Percentiles rank a stretch among this genome's conserved stretches.
These are phyloP conservation scores for Barbatosphaeria neglecta DNA, from an alignment of 495 filamentous ascomycete genomes.

Conservation along the genomic window DNA sequence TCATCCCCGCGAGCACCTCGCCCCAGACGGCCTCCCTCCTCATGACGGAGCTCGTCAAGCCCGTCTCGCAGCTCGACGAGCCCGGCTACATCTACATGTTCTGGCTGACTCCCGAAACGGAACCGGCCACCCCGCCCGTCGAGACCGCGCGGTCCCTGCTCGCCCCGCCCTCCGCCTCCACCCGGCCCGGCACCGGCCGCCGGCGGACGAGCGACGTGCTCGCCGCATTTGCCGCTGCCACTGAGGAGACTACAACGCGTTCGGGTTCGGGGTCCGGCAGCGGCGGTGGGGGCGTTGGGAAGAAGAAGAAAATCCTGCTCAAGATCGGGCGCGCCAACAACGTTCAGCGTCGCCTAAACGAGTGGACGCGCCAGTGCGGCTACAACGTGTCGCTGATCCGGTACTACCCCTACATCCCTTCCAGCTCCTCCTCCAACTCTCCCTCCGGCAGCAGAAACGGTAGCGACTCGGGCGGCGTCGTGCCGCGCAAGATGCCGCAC, in stretches of 20 bases:
- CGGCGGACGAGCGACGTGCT: conserved; percentile 58
- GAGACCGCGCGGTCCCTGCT: conserved; percentile 51
- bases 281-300: conserved; percentile 5
- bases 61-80: conserved; percentile 65
- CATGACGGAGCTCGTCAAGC: conserved; percentile 69
- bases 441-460: conserved; percentile 4
- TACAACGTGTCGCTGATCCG: conserved; percentile 76
- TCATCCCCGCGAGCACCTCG: conserved; percentile 52
- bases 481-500: conserved; percentile 65
- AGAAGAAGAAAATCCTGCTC: conserved; percentile 51
- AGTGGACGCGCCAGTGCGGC: conserved; percentile 88
- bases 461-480: conserved; percentile 7
- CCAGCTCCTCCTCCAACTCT: conserved; percentile 8
- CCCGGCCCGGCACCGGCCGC: conserved; percentile 25
- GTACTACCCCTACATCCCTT: conserved; percentile 78
- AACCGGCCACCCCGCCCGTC: conserved; percentile 35
- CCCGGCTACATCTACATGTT: conserved; percentile 97
- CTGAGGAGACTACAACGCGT: conserved; percentile 10
- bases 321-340: conserved; percentile 91
- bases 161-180: conserved; percentile 26
- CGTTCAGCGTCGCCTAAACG: conserved; percentile 78
- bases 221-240: conserved; percentile 34
- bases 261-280: conserved; percentile 4
- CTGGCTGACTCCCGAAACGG: conserved; percentile 62
- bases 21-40: conserved; percentile 55